These are phyloP conservation scores for Desmodesmus armatus DNA, from an alignment of 139 green algal genomes.

Conservation along the genomic window DNA sequence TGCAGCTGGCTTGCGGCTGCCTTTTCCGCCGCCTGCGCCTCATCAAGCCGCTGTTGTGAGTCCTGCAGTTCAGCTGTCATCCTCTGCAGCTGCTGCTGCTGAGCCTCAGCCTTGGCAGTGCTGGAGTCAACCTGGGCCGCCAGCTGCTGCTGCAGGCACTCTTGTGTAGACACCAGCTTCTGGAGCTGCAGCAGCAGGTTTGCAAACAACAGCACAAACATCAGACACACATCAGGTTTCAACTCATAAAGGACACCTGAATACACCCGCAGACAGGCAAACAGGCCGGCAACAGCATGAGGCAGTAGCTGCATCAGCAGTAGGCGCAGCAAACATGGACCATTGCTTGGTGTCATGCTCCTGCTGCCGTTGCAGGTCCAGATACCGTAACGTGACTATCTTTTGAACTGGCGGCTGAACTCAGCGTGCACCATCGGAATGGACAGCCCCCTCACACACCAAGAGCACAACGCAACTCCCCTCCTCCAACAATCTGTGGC, in stretches of 20 bases:
- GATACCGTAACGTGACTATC: neutral
- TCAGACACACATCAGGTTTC: neutral
- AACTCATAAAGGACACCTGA: neutral
- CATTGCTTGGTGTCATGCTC: neutral
- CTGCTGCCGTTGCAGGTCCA: neutral
- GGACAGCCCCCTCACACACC: neutral
- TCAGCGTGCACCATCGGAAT: neutral
- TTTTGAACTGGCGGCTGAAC: neutral
- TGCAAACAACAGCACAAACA: neutral
- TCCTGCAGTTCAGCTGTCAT: neutral
- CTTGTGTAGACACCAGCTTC: slow-evolving; percentile 32
- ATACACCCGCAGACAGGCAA: neutral
- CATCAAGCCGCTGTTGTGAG: neutral
- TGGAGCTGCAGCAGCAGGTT: neutral
- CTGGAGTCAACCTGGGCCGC: neutral
- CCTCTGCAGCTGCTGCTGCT: neutral
- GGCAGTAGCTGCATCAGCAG: neutral
- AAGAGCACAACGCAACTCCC: neutral
- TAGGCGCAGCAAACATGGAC: no score
- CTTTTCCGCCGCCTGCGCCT: slow-evolving; percentile 28
- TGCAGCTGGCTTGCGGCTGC: slow-evolving; percentile 23
- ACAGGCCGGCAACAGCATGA: neutral
- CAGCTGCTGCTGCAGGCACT: slow-evolving; percentile 39
- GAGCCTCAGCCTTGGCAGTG: neutral
- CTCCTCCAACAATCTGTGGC: neutral